Conservation (phyloP, 2,329 filamentous ascomycete species). For the Fusarium mexicanum region DNA sequence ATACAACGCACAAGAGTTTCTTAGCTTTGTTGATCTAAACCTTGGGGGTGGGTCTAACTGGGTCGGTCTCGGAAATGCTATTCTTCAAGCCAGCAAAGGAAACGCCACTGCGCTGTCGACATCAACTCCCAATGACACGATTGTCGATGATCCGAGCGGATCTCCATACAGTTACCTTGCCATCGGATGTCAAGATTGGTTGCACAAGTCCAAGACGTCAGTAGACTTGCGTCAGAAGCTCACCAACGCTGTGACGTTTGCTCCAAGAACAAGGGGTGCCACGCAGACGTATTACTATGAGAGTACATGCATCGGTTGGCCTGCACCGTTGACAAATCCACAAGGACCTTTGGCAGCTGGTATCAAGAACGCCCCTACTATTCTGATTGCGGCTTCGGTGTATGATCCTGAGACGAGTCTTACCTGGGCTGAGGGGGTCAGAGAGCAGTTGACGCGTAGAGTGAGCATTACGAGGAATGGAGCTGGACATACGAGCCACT, state of each 20-base stretch:
- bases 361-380: slow-evolving; percentile 12
- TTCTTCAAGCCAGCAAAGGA: slow-evolving; percentile 27
- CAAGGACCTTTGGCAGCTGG: slow-evolving; percentile 12
- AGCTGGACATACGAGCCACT: slow-evolving; percentile 38
- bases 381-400: slow-evolving; percentile 30
- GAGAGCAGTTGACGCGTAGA: slow-evolving; percentile 29
- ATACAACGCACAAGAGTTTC: slow-evolving; percentile 16
- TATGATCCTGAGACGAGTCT: slow-evolving; percentile 36
- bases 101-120: slow-evolving; percentile 36
- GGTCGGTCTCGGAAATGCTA: slow-evolving; percentile 15
- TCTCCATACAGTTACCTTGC: slow-evolving; percentile 33
- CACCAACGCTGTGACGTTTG: slow-evolving; percentile 7
- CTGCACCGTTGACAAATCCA: slow-evolving; percentile 23
- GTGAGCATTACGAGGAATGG: slow-evolving; percentile 41
- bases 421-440: slow-evolving; percentile 32
- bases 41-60: slow-evolving; percentile 11
- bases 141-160: not conserved
- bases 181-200: slow-evolving; percentile 39
- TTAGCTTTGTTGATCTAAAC: slow-evolving; percentile 22
- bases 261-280: slow-evolving; percentile 31
- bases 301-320: slow-evolving; percentile 36
- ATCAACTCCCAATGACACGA: not conserved
- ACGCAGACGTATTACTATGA: slow-evolving; percentile 26
- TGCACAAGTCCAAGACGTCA: slow-evolving; percentile 16
- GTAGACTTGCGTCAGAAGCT: slow-evolving; percentile 27